Conservation (phyloP, 2,329 filamentous ascomycete species). For the Xylaria sp. region DNA sequence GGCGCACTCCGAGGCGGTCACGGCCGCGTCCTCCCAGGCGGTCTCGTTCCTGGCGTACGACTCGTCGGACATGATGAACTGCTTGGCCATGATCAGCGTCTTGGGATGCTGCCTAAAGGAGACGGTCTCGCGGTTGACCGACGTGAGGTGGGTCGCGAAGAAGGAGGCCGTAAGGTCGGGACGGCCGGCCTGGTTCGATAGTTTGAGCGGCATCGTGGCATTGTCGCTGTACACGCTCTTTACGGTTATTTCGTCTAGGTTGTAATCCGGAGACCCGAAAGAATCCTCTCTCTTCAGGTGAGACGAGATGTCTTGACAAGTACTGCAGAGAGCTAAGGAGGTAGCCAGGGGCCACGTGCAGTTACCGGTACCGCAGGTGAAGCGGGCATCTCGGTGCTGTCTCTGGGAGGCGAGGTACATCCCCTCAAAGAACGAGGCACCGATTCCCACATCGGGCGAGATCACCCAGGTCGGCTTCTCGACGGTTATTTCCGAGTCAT, state of each 20-base stretch:
- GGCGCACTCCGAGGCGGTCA: neutral
- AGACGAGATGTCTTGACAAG: neutral
- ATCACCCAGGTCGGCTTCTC: neutral
- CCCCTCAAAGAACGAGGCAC: neutral
- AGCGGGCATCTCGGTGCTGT: neutral
- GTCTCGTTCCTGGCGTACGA: neutral
- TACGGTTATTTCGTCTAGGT: neutral
- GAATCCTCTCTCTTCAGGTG: neutral
- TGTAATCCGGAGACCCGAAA: neutral
- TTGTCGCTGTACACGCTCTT: neutral
- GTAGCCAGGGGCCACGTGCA: neutral
- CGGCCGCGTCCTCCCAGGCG: neutral
- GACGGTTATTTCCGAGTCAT: neutral
- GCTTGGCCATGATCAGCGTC: neutral
- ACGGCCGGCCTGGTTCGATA: neutral
- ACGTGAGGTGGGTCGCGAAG: neutral
- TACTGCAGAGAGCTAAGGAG: neutral
- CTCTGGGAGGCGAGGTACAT: neutral
- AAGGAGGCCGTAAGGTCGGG: neutral
- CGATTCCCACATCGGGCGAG: neutral
- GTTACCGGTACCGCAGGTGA: slow-evolving; percentile 2
- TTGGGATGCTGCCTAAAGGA: neutral
- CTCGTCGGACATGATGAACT: neutral
- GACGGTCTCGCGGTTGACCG: neutral
- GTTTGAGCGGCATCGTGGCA: neutral